Percentiles rank a stretch among this genome's conserved stretches.
Evolutionary conservation across 495 filamentous ascomycete species (phyloP).

Genomic region (Penicillium fimorum): DNA sequence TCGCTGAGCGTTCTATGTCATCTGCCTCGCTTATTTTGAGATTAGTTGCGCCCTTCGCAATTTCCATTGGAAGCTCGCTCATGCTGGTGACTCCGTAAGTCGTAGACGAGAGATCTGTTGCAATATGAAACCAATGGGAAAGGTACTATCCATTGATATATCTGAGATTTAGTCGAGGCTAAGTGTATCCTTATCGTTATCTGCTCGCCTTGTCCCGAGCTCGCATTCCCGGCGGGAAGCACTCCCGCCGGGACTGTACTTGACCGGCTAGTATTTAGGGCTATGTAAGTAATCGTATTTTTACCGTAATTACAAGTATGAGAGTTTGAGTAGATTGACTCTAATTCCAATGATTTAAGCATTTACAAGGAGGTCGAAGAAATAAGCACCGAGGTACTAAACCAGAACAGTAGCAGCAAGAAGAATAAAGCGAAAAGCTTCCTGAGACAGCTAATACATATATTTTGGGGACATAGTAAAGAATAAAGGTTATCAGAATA

Average conservation of each 20-base stretch:
- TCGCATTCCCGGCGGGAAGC: not conserved
- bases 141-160: not conserved
- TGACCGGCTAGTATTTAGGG: not conserved
- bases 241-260: conserved; percentile 11
- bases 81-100: not conserved
- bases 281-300: too few species aligned
- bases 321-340: too few species aligned
- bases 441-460: too few species aligned
- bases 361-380: too few species aligned
- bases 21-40: not conserved
- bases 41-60: conserved; percentile 3
- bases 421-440: too few species aligned
- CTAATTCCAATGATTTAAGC: too few species aligned
- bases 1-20: conserved; percentile 21
- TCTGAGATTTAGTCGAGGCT: not conserved
- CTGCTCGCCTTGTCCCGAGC: not conserved
- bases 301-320: too few species aligned
- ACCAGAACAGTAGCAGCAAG: too few species aligned
- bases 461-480: too few species aligned
- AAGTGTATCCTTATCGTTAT: not conserved
- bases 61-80: not conserved
- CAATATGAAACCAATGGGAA: not conserved
- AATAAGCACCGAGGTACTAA: too few species aligned
- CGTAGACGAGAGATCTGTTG: not conserved
- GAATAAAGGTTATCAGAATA: too few species aligned